Conservation (phyloP, 1,139 yeast species). For the Nadsonia commutata region DNA sequence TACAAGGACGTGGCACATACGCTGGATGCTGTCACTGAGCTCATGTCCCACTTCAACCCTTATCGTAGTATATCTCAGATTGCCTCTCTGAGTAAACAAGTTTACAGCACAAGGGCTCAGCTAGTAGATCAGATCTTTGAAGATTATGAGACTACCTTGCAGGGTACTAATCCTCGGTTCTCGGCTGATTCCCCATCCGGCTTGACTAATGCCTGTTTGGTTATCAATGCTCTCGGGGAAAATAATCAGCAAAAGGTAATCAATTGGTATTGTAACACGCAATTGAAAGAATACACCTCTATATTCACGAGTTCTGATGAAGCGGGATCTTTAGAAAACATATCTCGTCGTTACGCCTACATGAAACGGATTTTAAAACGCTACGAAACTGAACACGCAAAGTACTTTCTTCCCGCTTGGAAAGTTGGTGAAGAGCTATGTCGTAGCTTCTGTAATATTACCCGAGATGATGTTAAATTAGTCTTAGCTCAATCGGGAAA, state of each 20-base stretch:
- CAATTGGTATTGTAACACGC: constrained; percentile 60
- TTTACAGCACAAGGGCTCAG: constrained; percentile 48
- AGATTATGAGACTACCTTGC: constrained; percentile 45
- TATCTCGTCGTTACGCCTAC: constrained; percentile 67
- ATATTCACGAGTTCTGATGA: constrained; percentile 73
- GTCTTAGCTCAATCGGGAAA: constrained; percentile 26
- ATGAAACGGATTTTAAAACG: constrained; percentile 56
- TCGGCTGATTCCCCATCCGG: neutral
- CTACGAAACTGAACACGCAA: constrained; percentile 37
- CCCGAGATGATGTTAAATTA: constrained; percentile 48
- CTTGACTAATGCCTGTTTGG: constrained; percentile 40
- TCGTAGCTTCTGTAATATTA: constrained; percentile 48
- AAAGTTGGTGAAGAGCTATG: constrained; percentile 48
- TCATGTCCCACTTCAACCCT: constrained; percentile 61
- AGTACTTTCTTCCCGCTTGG: constrained; percentile 62
- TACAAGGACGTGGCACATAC: constrained; percentile 56
- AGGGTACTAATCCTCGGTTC: constrained; percentile 16
- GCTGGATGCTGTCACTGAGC: constrained; percentile 64
- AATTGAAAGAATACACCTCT: constrained; percentile 56
- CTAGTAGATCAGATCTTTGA: constrained; percentile 59
- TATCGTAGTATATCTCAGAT: constrained; percentile 78
- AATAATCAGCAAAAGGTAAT: constrained; percentile 47
- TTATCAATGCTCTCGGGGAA: constrained; percentile 52
- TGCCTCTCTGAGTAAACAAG: constrained; percentile 48
- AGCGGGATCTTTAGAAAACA: constrained; percentile 85